Conservation (phyloP, 139 green algal genomes). For the Gonium pectorale region DNA sequence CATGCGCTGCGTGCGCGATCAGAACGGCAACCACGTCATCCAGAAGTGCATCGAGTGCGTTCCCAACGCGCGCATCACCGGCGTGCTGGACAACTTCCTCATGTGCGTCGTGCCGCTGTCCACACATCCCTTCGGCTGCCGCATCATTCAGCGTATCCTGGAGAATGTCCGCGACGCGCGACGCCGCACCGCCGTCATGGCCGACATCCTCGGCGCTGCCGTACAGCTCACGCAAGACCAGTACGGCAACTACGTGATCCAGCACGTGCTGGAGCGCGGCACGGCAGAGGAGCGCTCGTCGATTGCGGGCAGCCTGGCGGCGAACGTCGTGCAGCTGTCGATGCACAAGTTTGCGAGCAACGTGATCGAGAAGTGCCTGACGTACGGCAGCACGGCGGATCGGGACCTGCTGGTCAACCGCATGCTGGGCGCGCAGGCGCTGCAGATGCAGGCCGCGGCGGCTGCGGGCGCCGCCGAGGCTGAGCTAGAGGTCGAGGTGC, state of each 20-base stretch:
- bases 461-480: slow-evolving; percentile 35
- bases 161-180: slow-evolving; percentile 81
- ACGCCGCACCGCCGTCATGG: slow-evolving; percentile 53
- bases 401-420: slow-evolving; percentile 75
- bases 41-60: slow-evolving; percentile 95
- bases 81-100: slow-evolving; percentile 80
- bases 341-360: slow-evolving; percentile 97
- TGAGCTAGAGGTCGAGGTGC: slow-evolving; percentile 50
- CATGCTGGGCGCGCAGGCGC: slow-evolving; percentile 66
- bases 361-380: slow-evolving; percentile 93
- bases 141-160: slow-evolving; percentile 95
- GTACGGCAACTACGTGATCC: slow-evolving; percentile 97
- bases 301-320: slow-evolving; percentile 69
- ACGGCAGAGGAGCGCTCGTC: slow-evolving; percentile 45
- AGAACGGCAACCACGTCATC: slow-evolving; percentile 97
- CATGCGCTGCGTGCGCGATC: slow-evolving; percentile 88
- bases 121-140: slow-evolving; percentile 93
- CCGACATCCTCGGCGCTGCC: slow-evolving; percentile 47
- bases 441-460: slow-evolving; percentile 13
- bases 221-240: slow-evolving; percentile 82
- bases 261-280: slow-evolving; percentile 83
- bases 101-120: slow-evolving; percentile 79
- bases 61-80: slow-evolving; percentile 67
- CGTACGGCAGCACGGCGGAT: slow-evolving; percentile 69
- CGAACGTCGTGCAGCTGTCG: slow-evolving; percentile 74